Evolutionary conservation across 73 alveolate genomes (phyloP).

Genomic region (Paramecium biaurelia): DNA sequence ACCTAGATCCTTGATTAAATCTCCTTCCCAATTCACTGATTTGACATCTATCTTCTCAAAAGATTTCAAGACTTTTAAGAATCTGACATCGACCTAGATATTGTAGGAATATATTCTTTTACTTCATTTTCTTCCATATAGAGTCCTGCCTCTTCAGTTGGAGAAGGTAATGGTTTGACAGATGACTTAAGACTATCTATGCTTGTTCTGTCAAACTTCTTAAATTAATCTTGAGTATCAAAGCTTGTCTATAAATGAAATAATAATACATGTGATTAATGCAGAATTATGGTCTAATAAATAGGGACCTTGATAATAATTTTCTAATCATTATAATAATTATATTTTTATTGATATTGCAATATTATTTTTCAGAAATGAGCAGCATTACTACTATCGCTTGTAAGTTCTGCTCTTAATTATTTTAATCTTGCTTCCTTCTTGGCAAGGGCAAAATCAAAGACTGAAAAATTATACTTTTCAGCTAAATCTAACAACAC

Average conservation of each 20-base stretch:
- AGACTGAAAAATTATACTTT: conserved; percentile 58
- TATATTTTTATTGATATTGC: neutral
- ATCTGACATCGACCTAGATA: conserved; percentile 54
- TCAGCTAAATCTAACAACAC: conserved; percentile 44
- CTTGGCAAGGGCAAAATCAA: conserved; percentile 66
- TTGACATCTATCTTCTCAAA: conserved; percentile 67
- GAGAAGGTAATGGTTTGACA: neutral
- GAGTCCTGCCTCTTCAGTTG: neutral
- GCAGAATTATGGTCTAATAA: neutral
- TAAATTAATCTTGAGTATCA: neutral
- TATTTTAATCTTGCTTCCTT: conserved; percentile 61
- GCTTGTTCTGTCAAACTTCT: neutral
- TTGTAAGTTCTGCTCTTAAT: conserved; percentile 54
- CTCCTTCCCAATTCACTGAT: conserved; percentile 70
- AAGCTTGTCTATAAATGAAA: neutral
- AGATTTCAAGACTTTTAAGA: conserved; percentile 49
- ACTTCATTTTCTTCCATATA: conserved; percentile 35
- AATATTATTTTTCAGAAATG: conserved; percentile 3
- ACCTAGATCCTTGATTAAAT: conserved; percentile 64
- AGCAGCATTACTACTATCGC: conserved; percentile 53
- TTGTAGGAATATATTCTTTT: neutral
- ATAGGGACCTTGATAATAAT: conserved; percentile 1
- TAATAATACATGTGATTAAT: neutral
- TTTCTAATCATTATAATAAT: conserved; percentile 24
- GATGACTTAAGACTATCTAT: neutral